Conservation (phyloP, 2,329 filamentous ascomycete genomes). For the Sarocladium oryzae region DNA sequence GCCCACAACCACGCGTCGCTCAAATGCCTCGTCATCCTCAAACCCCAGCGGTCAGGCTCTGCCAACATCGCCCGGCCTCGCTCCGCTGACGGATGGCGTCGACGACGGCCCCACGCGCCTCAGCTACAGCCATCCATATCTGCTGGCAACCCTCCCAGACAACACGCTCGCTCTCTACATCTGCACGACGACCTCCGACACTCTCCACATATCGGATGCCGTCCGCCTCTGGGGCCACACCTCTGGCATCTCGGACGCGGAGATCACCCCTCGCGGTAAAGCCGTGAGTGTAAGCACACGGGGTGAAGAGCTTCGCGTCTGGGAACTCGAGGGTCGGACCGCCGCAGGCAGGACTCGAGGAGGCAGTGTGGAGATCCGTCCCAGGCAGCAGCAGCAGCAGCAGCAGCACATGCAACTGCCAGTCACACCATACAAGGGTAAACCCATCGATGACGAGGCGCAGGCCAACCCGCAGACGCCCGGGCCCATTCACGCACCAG, state of each 20-base stretch:
- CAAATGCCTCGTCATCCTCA: slow-evolving; percentile 12
- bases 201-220: slow-evolving; percentile 64
- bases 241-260: slow-evolving; percentile 77
- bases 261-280: slow-evolving; percentile 78
- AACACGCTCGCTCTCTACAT: slow-evolving; percentile 82
- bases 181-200: slow-evolving; percentile 63
- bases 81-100: slow-evolving; percentile 10
- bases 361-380: slow-evolving; percentile 48
- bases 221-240: slow-evolving; percentile 87
- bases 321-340: slow-evolving; percentile 73
- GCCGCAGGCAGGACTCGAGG: slow-evolving; percentile 28
- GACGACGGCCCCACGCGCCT: slow-evolving; percentile 51
- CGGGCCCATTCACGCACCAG: slow-evolving; percentile 2
- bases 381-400: slow-evolving; percentile 20
- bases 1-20: slow-evolving; percentile 22
- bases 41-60: slow-evolving; percentile 9
- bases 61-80: background rate
- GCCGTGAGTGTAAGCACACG: slow-evolving; percentile 80
- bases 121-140: slow-evolving; percentile 74
- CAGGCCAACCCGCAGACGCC: background rate
- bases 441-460: background rate
- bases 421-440: background rate
- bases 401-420: no score
- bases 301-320: slow-evolving; percentile 77
- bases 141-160: slow-evolving; percentile 76